These are phyloP conservation scores for Suhomyces pyralidae DNA, from an alignment of 805 yeast species.

Conservation along the genomic window DNA sequence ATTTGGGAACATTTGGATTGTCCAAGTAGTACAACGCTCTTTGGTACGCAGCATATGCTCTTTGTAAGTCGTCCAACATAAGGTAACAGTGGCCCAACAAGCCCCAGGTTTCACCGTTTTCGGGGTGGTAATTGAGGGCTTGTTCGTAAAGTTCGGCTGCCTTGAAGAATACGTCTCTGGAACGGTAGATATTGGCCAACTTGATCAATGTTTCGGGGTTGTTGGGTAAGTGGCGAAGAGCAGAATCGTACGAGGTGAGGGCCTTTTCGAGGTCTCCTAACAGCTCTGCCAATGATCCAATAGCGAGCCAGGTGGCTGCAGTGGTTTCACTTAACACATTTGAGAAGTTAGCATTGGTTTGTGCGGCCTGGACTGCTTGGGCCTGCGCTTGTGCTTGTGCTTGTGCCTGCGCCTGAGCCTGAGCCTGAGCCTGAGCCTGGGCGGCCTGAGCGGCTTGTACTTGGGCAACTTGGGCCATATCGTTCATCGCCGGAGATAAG, in stretches of 20 bases:
- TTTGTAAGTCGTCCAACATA: slow-evolving; percentile 93
- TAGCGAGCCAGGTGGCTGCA: slow-evolving; percentile 83
- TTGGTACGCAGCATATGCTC: slow-evolving; percentile 96
- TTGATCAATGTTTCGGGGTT: slow-evolving; percentile 82
- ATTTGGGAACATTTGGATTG: slow-evolving; percentile 91
- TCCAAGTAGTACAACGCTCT: slow-evolving; percentile 88
- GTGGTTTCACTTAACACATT: slow-evolving; percentile 48
- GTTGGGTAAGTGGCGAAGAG: slow-evolving; percentile 81
- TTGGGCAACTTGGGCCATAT: slow-evolving; percentile 8
- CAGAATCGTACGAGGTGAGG: slow-evolving; percentile 81
- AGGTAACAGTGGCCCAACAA: slow-evolving; percentile 92
- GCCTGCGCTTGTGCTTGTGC: slow-evolving; percentile 3
- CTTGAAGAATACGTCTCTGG: slow-evolving; percentile 85
- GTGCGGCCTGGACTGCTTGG: background rate
- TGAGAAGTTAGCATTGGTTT: slow-evolving; percentile 8
- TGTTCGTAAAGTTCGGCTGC: slow-evolving; percentile 94
- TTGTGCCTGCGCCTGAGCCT: slow-evolving; percentile 7
- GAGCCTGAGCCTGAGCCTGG: slow-evolving; percentile 3
- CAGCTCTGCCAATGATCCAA: slow-evolving; percentile 86
- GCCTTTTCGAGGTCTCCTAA: slow-evolving; percentile 89
- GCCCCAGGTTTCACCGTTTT: slow-evolving; percentile 97
- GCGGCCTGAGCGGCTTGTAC: background rate
- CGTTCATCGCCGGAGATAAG: slow-evolving; percentile 7
- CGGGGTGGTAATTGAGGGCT: slow-evolving; percentile 76
- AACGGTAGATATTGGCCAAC: slow-evolving; percentile 83